Percentiles rank a stretch among this genome's conserved stretches.
phyloP scores from a whole-genome alignment of 2,329 filamentous ascomycete genomes.

The Exophiala viscosa region DNA sequence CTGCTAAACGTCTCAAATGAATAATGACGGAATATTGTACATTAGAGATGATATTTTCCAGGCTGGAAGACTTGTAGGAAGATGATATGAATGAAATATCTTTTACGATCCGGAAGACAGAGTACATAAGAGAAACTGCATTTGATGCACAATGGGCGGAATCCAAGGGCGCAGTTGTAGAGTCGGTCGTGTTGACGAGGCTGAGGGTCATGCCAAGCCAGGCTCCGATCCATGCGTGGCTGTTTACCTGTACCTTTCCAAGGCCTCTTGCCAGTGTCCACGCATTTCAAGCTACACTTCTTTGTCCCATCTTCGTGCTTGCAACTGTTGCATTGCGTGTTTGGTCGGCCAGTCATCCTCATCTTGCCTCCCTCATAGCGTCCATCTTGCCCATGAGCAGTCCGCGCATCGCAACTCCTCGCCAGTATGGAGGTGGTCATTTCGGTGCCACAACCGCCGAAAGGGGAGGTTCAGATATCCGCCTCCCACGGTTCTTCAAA shows the following conservation, averaged over 20 bases:
- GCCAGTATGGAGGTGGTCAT: conserved; percentile 51
- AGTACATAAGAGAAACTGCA: no score
- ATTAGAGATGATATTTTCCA: background rate
- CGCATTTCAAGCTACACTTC: no score
- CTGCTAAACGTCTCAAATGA: background rate
- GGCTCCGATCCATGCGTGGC: background rate
- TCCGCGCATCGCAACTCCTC: conserved; percentile 57
- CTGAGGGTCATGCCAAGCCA: background rate
- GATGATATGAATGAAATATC: background rate
- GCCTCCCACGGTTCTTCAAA: conserved; percentile 65
- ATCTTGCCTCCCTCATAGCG: background rate
- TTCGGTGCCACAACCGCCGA: conserved; percentile 50
- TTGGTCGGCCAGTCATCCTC: background rate
- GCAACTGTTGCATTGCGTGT: background rate
- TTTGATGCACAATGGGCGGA: no score
- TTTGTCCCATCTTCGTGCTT: background rate
- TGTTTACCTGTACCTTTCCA: background rate
- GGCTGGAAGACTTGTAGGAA: background rate
- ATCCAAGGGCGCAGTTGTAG: no score
- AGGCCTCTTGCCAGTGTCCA: background rate
- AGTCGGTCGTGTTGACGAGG: background rate
- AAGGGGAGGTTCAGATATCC: conserved; percentile 50
- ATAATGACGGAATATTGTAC: background rate
- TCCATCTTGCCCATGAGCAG: conserved; percentile 36
- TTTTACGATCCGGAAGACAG: no score